These are phyloP conservation scores for Vanrija pseudolonga DNA, from an alignment of 1,284 basidiomycete genomes.

Conservation along the genomic window DNA sequence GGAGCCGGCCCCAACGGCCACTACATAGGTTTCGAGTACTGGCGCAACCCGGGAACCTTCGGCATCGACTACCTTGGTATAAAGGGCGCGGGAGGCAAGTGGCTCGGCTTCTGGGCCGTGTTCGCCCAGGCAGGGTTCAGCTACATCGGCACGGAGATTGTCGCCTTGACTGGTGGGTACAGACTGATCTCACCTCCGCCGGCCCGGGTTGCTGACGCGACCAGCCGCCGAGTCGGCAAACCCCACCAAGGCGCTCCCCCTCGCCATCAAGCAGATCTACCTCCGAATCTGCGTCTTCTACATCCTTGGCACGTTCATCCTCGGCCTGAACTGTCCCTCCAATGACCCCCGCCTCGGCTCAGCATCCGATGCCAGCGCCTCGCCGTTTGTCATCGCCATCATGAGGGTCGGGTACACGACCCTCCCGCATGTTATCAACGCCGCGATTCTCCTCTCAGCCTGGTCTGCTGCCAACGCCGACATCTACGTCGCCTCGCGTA, in stretches of 20 bases:
- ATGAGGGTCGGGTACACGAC: constrained; percentile 66
- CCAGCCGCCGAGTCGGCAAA: constrained; percentile 52
- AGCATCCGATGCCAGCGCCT: constrained; percentile 60
- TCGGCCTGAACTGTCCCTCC: constrained; percentile 72
- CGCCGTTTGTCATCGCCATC: constrained; percentile 72
- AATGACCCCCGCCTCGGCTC: constrained; percentile 60
- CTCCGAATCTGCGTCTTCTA: constrained; percentile 72
- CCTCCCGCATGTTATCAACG: constrained; percentile 63
- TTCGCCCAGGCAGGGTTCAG: constrained; percentile 4
- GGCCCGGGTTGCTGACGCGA: not conserved
- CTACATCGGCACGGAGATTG: constrained; percentile 36
- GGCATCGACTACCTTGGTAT: constrained; percentile 33
- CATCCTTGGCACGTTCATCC: constrained; percentile 55
- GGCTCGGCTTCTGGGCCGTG: constrained; percentile 21
- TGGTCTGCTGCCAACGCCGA: constrained; percentile 58
- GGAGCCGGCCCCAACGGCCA: constrained; percentile 48
- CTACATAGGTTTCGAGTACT: constrained; percentile 50
- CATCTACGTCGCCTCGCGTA: constrained; percentile 56
- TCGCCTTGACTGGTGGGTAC: constrained; percentile 33
- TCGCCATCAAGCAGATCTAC: constrained; percentile 71
- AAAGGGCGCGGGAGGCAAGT: constrained; percentile 48
- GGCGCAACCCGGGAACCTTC: constrained; percentile 51
- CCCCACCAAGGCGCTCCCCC: constrained; percentile 70
- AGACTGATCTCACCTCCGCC: too few relatives aligned
- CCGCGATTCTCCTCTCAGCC: constrained; percentile 56